phyloP scores from a whole-genome alignment of 2,329 filamentous ascomycete species.

The Cladophialophora chaetospira region DNA sequence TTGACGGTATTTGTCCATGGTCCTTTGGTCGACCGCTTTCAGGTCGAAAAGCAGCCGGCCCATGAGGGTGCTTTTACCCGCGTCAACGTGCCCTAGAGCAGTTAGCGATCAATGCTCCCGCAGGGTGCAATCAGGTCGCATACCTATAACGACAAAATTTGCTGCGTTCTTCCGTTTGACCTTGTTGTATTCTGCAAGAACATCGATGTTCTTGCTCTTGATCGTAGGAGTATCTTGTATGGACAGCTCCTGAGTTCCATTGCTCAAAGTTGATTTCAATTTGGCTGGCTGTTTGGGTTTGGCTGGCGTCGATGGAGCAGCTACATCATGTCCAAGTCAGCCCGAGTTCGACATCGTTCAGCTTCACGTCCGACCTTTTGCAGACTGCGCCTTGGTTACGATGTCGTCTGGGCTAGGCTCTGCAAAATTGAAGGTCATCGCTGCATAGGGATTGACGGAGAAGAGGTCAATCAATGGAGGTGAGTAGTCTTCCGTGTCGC shows the following conservation, averaged over 20 bases:
- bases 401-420: conserved; percentile 90
- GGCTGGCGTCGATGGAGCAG: conserved; percentile 42
- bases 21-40: conserved; percentile 82
- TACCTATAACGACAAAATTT: conserved; percentile 92
- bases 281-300: conserved; percentile 40
- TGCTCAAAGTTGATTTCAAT: conserved; percentile 40
- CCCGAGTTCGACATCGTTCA: conserved; percentile 40
- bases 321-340: conserved; percentile 25
- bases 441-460: conserved; percentile 5
- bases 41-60: conserved; percentile 88
- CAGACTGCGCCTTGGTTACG: conserved; percentile 77
- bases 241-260: conserved; percentile 51
- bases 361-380: conserved; percentile 64
- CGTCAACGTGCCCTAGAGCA: conserved; percentile 82
- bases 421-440: conserved; percentile 64
- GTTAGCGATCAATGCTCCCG: conserved; percentile 21
- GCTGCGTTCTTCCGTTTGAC: conserved; percentile 74
- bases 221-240: conserved; percentile 55
- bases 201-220: conserved; percentile 78
- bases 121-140: conserved; percentile 35
- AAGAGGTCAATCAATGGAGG: conserved; percentile 9
- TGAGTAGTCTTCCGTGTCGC: conserved; percentile 1
- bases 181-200: conserved; percentile 77
- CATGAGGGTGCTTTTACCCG: conserved; percentile 97
- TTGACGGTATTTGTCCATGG: conserved; percentile 81